These are phyloP conservation scores for Sisymbrium irio DNA, from an alignment of 345 rosid genomes.

Conservation along the genomic window DNA sequence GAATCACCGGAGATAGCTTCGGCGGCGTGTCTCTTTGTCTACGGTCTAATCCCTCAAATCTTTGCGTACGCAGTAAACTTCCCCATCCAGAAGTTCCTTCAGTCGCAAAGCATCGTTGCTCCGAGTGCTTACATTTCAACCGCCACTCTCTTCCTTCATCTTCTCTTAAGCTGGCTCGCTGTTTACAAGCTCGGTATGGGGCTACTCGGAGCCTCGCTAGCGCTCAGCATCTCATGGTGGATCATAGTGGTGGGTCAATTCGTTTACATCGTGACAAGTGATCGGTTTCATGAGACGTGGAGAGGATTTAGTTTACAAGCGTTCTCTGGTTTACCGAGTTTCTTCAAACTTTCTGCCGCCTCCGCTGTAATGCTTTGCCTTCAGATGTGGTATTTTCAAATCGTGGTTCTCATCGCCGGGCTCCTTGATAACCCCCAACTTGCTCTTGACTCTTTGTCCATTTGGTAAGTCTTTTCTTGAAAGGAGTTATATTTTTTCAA, in stretches of 20 bases:
- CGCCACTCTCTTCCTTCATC: conserved; percentile 36
- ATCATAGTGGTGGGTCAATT: conserved; percentile 49
- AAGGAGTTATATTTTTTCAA: no score
- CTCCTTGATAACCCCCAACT: conserved; percentile 48
- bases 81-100: conserved; percentile 58
- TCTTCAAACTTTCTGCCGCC: conserved; percentile 51
- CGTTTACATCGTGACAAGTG: conserved; percentile 40
- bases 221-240: conserved; percentile 57
- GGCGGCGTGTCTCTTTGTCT: conserved; percentile 48
- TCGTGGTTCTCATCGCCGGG: conserved; percentile 50
- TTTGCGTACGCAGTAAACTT: conserved; percentile 54
- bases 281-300: conserved; percentile 45
- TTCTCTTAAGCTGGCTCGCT: conserved; percentile 42
- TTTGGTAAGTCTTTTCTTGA: conserved; percentile 13
- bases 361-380: conserved; percentile 62
- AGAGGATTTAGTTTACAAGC: conserved; percentile 43
- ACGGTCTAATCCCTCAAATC: conserved; percentile 58
- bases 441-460: conserved; percentile 37
- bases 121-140: conserved; percentile 55
- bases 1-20: conserved; percentile 52
- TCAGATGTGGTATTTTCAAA: conserved; percentile 53
- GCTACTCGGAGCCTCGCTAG: conserved; percentile 48
- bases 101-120: conserved; percentile 54
- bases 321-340: conserved; percentile 38
- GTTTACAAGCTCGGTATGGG: conserved; percentile 41